A percentile compares a stretch with the other conserved stretches of the same genome.
Conservation (phyloP, 176 grass and related monocot genomes). For the Ensete glaucum region DNA sequence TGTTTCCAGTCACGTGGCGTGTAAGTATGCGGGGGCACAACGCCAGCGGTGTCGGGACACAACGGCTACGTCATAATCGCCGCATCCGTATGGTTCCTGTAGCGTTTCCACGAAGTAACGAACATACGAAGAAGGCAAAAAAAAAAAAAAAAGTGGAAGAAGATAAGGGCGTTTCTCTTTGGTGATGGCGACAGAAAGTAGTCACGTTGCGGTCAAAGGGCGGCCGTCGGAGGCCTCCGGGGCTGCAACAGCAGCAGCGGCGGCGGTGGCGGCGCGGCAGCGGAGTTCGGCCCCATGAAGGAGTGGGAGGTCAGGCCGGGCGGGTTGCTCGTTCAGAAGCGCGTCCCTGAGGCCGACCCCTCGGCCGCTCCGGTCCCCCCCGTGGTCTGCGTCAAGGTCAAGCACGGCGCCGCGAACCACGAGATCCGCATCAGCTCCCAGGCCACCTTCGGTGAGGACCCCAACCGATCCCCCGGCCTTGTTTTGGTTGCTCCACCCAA, state of each 20-base stretch:
- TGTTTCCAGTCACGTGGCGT: too few species aligned
- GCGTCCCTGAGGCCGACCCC: conserved; percentile 31
- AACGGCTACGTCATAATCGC: too few species aligned
- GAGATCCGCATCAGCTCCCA: conserved; percentile 94
- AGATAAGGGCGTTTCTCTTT: too few species aligned
- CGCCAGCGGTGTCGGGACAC: too few species aligned
- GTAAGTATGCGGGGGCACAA: too few species aligned
- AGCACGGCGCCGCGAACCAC: conserved; percentile 60
- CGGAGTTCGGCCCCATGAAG: conserved; percentile 24
- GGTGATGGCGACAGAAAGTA: neutral
- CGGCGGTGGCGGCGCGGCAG: conserved; percentile 9
- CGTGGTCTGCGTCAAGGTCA: conserved; percentile 76
- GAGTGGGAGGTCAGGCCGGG: conserved; percentile 81
- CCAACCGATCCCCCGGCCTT: neutral
- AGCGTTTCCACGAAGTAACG: neutral
- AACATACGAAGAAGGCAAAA: neutral
- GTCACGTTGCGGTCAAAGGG: conserved; percentile 6
- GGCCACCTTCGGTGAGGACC: conserved; percentile 65
- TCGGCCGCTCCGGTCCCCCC: conserved; percentile 38
- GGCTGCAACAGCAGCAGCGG: neutral
- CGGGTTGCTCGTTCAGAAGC: conserved; percentile 92
- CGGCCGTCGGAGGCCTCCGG: conserved; percentile 1
- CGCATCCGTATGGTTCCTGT: too few species aligned
- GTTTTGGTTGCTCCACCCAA: neutral
- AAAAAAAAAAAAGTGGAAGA: too few species aligned